Conservation (phyloP, 768 basidiomycete species). For the Cystobasidiopsis lactophilus region DNA sequence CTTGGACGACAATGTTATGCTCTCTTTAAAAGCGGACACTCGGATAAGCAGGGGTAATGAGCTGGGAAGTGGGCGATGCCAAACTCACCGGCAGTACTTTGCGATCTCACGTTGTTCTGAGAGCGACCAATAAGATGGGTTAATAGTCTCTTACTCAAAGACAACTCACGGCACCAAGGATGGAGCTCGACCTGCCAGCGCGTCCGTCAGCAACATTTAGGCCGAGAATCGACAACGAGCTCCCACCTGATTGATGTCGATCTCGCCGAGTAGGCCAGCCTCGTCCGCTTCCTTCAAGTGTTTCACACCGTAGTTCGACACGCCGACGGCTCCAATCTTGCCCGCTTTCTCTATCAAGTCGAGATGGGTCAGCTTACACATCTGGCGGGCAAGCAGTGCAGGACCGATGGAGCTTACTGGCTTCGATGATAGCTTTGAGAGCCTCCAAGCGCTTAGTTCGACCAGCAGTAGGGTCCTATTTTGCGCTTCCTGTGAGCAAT, state of each 20-base stretch:
- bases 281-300: slow-evolving; percentile 40
- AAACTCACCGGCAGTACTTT: slow-evolving; percentile 37
- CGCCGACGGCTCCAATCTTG: slow-evolving; percentile 52
- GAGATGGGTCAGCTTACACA: no score
- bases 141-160: no score
- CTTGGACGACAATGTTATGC: slow-evolving; percentile 35
- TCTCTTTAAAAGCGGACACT: no score
- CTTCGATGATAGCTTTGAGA: neutral
- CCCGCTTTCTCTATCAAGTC: slow-evolving; percentile 57
- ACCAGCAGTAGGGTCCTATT: slow-evolving; percentile 24
- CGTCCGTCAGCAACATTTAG: no score
- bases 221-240: no score
- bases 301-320: slow-evolving; percentile 57
- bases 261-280: neutral
- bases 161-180: slow-evolving; percentile 55
- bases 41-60: no score
- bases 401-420: no score
- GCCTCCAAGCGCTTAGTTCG: slow-evolving; percentile 21
- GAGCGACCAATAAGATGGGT: no score
- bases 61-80: no score
- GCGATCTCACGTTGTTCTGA: slow-evolving; percentile 41
- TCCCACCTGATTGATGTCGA: slow-evolving; percentile 2
- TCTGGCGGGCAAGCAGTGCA: no score
- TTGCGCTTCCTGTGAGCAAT: no score
- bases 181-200: slow-evolving; percentile 22